Evolutionary conservation across 2,329 filamentous ascomycete species (phyloP).

Genomic region (Pseudopithomyces maydicus): DNA sequence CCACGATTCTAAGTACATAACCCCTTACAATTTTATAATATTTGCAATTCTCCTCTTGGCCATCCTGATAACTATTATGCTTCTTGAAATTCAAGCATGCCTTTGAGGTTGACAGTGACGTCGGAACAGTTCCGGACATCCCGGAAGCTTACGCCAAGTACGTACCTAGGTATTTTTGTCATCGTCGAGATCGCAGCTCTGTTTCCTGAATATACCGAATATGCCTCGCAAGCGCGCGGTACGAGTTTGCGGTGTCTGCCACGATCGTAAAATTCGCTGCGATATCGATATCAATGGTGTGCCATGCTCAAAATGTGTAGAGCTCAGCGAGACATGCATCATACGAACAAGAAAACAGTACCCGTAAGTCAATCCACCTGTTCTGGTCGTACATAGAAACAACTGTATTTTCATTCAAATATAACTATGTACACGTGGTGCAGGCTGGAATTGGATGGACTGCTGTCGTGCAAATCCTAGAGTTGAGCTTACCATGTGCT

Average conservation of each 20-base stretch:
- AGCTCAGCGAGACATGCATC: conserved; percentile 6
- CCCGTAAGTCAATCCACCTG: conserved; percentile 2
- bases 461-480: background rate
- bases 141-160: background rate
- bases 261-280: conserved; percentile 16
- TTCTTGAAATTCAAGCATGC: too few species aligned
- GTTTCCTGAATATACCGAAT: conserved; percentile 11
- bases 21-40: too few species aligned
- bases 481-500: background rate
- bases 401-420: background rate
- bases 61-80: too few species aligned
- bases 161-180: background rate
- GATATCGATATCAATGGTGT: conserved; percentile 7
- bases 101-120: background rate
- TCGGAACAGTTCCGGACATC: too few species aligned
- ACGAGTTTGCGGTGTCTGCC: conserved; percentile 16
- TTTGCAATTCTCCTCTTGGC: too few species aligned
- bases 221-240: conserved; percentile 15
- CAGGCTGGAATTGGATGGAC: background rate
- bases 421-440: background rate
- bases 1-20: too few species aligned
- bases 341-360: conserved; percentile 14
- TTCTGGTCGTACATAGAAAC: too few species aligned
- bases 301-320: conserved; percentile 15
- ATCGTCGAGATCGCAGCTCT: background rate